Base-by-base conservation (phyloP, 2,329 filamentous ascomycete species). In the Diaporthe citri region DNA sequence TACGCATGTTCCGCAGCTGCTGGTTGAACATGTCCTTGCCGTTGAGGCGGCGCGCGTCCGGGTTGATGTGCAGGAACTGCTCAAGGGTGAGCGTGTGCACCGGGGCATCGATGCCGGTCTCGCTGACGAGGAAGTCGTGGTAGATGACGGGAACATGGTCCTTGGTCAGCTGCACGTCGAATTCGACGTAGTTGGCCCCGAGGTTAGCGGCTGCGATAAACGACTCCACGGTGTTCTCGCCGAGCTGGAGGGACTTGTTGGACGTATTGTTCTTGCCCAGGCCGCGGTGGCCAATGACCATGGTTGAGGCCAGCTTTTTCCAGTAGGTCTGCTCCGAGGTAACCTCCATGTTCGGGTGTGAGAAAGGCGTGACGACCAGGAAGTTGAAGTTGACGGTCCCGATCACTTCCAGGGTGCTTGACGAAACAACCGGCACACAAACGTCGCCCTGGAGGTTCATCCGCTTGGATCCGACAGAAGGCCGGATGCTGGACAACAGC, bases 141-240 rank as follows among this genome's bases (percentile, higher is more conserved):
- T 99, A 99, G 80, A 99, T 98, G 78, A 99, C 96, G 0, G 97
- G 97, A 1, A 99, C 95, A 80, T 97, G 95, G 82, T 99, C 97
- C 81, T 99, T 99, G n/a, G 97, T 99, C 52, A 99, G 87, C 82
- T 99, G 97, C 0, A 99, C 97, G 82, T 99, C 97, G 80, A 94
- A 93, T 79, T 93, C 91, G 62, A 93, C 91, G 79, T 93, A 93
- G 73, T 93, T 90, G 4, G 91, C 97, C 12, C 97, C 97, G 70
- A 99, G 85, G 78, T 98, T 98, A 57, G 96, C 96, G 2, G 97
- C 97, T 3, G 96, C 95, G 80, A 98, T 98, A 84, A 99, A 99
- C 0, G 97, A 98, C 73, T 93, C 94, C 36, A 99, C 89, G 0
- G 97, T 99, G 83, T 99, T 99, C 84, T 99, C 97, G 75, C 97